Evolutionary conservation across 2,329 filamentous ascomycete species (phyloP), one percentile per base, ranked within the genome.

Genomic region (Aureobasidium leucospermi): DNA sequence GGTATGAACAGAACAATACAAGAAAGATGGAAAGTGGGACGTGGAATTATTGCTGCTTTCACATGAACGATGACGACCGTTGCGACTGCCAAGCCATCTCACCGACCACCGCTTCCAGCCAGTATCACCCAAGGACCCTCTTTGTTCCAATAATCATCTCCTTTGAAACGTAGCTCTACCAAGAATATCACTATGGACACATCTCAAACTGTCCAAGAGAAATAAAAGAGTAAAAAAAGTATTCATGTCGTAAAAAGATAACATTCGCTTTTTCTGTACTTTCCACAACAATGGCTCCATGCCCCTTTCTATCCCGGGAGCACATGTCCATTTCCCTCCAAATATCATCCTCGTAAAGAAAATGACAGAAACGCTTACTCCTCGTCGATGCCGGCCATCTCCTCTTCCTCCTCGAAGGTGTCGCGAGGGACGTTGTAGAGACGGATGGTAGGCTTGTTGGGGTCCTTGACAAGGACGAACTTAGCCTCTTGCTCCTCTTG

Each of bases 401-500:
- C 88, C 56, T 95, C 90, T 36, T 93, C 89, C 68, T 97, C 93
- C 68, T 97, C 94, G 72, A 97, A 93, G 63, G 90, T 94, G 69
- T 87, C 85, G 55, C 84, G 77, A 1, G 94, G 94, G 7, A 99
- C 89, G 73, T 92, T 87, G 79, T 99, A 99, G 70, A 99, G 78
- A 64, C 94, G 86, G 65, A 99, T 85, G 64, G 96, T 90, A 61
- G 88, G 85, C 86, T 96, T 97, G 82, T 99, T 99, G 61, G 94
- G 94, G 75, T 99, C 94, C 86, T 87, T 86, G 69, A 86, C 81
- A 29, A 86, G 77, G 19, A 94, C 86, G 68, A 89, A 94, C 78
- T 92, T 92, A 75, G 87, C 88, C 51, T 73, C 71, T 13, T 48
- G 16, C 34, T 58, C 43, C 48, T 85, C 81, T 75, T 86, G 84